These are phyloP conservation scores for Chalciporus pseudorubinellus DNA, from an alignment of 768 basidiomycete species.

Conservation along the genomic window DNA sequence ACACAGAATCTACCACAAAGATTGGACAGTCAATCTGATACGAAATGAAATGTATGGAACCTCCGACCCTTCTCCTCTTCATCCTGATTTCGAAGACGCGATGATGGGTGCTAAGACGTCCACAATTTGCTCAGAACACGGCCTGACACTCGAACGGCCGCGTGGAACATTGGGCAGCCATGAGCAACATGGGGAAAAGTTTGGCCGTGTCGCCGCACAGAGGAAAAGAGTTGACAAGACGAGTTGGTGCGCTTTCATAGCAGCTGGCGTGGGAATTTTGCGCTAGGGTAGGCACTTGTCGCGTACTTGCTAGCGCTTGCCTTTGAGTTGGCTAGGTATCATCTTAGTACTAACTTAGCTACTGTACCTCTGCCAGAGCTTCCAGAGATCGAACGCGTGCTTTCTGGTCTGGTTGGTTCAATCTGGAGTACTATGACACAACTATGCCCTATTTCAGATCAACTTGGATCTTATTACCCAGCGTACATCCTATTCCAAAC, in stretches of 20 bases:
- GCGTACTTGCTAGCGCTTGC: too few species aligned
- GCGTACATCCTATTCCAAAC: too few species aligned
- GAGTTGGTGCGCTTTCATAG: neutral
- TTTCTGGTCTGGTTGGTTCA: too few species aligned
- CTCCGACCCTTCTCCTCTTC: slow-evolving; percentile 77
- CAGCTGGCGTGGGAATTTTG: slow-evolving; percentile 14
- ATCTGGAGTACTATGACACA: too few species aligned
- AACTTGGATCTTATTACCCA: too few species aligned
- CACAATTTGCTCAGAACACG: slow-evolving; percentile 68
- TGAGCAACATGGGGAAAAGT: slow-evolving; percentile 88
- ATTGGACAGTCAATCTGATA: too few species aligned
- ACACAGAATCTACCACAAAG: too few species aligned
- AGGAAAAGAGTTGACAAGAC: slow-evolving; percentile 17
- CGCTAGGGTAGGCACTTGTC: slow-evolving; percentile 21
- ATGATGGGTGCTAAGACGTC: slow-evolving; percentile 82
- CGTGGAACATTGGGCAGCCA: slow-evolving; percentile 56
- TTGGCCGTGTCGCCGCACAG: slow-evolving; percentile 85
- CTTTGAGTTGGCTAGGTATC: too few species aligned
- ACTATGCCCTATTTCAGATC: neutral
- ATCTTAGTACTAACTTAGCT: too few species aligned
- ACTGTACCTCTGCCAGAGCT: too few species aligned
- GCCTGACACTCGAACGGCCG: slow-evolving; percentile 89
- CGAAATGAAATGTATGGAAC: slow-evolving; percentile 44
- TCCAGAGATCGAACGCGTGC: too few species aligned
- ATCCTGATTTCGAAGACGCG: slow-evolving; percentile 41